These are phyloP conservation scores for Chionographis japonica DNA, from an alignment of 106 monocot species.

Conservation along the genomic window DNA sequence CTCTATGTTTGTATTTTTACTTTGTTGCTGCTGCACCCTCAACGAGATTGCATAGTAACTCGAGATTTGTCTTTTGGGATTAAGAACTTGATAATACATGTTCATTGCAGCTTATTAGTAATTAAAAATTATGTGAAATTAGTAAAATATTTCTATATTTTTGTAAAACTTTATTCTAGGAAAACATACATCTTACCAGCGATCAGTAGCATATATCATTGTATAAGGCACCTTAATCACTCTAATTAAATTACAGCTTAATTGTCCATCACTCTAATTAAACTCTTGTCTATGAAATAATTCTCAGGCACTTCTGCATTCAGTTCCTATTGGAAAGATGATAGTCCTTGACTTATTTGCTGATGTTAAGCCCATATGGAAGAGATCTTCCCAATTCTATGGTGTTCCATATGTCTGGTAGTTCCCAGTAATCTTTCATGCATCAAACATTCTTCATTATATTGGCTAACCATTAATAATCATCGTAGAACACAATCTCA, in stretches of 20 bases:
- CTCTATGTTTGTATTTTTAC: no score
- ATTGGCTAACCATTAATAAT: background rate
- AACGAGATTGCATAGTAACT: no score
- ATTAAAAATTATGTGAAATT: no score
- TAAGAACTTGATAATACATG: no score
- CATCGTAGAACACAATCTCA: background rate
- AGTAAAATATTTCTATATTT: background rate
- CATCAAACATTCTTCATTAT: background rate
- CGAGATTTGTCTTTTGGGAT: no score
- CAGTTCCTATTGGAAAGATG: slow-evolving; percentile 95
- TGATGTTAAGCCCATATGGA: slow-evolving; percentile 97
- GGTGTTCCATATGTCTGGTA: slow-evolving; percentile 99
- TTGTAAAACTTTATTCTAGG: background rate
- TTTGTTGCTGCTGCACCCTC: no score
- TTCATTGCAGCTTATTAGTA: no score
- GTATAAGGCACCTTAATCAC: no score
- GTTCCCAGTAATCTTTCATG: background rate
- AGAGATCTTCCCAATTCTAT: slow-evolving; percentile 86
- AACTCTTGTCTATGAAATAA: background rate
- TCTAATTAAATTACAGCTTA: no score
- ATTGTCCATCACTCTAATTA: background rate
- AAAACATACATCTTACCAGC: no score
- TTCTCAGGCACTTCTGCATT: slow-evolving; percentile 88
- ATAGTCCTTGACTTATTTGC: slow-evolving; percentile 98
- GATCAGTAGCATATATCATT: no score